Evolutionary conservation across 768 basidiomycete species (phyloP), one percentile per base, ranked within the genome.

Genomic region (Butyriboletus loyo): DNA sequence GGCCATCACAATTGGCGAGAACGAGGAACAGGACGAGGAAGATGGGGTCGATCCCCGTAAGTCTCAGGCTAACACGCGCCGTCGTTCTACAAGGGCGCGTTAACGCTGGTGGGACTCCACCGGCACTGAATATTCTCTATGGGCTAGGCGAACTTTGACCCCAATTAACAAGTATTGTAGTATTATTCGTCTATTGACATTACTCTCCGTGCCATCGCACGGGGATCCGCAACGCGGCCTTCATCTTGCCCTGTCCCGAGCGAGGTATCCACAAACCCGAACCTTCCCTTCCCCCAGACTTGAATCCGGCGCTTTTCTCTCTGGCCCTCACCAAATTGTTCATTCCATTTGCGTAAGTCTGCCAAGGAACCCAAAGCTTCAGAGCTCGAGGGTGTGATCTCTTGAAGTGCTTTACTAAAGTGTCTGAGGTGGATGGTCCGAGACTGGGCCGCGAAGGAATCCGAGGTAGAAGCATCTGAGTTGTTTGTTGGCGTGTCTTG

Each of bases 311-410:
- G 85, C 47, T 79, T 81, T 34, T 86, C 81, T 56, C 75, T 80
- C 17, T 81, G 73, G 6, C 92, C 92, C 67, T 96, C 93, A 24
- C 95, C 94, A 68, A 93, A 95, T 66, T 95, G 89, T 42, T 94
- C 89, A 55, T 96, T 94, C 92, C 92, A 95, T 72, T 86, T 88
- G 39, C 86, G 80, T 39, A 93, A 73, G 51, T 88, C 87, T 2
- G 84, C 73, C 31, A 92, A 80, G 44, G 81, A 87, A 43, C 88
- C 89, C 3, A 89, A 72, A 13, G 82, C 76, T 69, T 96, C 94
- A 4, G 92, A 93, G 6, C 85, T 86, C 0, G 92, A 94, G 13
- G 94, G 91, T 3, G 88, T 87, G 57, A 96, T 94, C 70, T 98
- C 93, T 58, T 81, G 85, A 52, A 97, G 75, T 0, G 95, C 94